These are phyloP conservation scores for Quercus alba DNA, from an alignment of 306 rosid species.

Conservation along the genomic window DNA sequence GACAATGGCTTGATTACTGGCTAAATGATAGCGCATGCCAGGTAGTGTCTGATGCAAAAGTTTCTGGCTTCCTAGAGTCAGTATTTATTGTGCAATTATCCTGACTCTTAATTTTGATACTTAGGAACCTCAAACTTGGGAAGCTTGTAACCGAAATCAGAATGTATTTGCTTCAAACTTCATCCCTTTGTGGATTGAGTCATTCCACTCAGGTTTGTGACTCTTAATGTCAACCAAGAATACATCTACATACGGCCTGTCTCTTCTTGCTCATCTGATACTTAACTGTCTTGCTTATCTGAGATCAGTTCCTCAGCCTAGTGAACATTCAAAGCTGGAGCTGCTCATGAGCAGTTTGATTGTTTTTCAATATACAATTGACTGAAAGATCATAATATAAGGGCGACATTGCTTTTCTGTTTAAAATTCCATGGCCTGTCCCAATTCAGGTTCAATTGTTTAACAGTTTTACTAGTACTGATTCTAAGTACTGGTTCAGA, in stretches of 20 bases:
- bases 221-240: constrained; percentile 4
- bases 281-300: background rate
- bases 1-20: constrained; percentile 94
- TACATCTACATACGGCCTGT: background rate
- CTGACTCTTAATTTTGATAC: constrained; percentile 22
- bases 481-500: background rate
- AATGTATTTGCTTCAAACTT: constrained; percentile 79
- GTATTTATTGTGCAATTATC: constrained; percentile 4
- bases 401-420: background rate
- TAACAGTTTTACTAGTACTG: background rate
- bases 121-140: constrained; percentile 59
- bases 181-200: constrained; percentile 81
- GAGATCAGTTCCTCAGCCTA: background rate
- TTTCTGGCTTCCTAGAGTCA: constrained; percentile 2
- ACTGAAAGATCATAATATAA: background rate
- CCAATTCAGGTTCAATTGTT: background rate
- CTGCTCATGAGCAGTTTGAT: background rate
- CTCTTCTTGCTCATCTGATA: background rate
- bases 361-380: background rate
- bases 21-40: constrained; percentile 35
- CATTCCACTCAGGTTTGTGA: constrained; percentile 67
- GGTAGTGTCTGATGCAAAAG: constrained; percentile 23
- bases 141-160: constrained; percentile 57
- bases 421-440: background rate
- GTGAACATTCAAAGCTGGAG: background rate